Conservation (phyloP, 495 filamentous ascomycete species). For the Tetracladium setigerum region DNA sequence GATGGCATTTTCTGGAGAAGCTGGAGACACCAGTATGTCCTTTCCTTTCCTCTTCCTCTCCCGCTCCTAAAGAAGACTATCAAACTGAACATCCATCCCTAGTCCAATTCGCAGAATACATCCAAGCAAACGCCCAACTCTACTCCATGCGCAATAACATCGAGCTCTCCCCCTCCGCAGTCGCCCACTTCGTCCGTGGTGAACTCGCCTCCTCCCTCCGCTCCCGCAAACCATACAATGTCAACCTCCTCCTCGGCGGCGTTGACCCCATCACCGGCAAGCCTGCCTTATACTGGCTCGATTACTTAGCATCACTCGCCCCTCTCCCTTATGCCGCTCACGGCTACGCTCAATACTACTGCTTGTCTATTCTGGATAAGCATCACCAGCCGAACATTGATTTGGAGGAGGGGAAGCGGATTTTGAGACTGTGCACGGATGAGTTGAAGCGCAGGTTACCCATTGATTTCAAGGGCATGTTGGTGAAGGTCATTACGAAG, state of each 20-base stretch:
- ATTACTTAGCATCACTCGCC: slow-evolving; percentile 87
- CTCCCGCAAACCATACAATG: slow-evolving; percentile 87
- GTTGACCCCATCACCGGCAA: slow-evolving; percentile 80
- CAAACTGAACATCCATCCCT: slow-evolving; percentile 3
- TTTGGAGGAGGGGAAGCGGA: slow-evolving; percentile 79
- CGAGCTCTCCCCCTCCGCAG: slow-evolving; percentile 79
- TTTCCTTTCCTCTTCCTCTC: background rate
- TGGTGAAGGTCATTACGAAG: slow-evolving; percentile 89
- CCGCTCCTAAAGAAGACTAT: background rate
- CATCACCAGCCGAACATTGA: slow-evolving; percentile 92
- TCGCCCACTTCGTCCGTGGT: slow-evolving; percentile 84
- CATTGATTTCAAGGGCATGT: slow-evolving; percentile 94
- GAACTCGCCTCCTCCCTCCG: slow-evolving; percentile 86
- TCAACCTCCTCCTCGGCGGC: slow-evolving; percentile 91
- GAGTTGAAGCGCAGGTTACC: slow-evolving; percentile 93
- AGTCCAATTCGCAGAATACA: slow-evolving; percentile 99
- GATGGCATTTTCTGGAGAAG: slow-evolving; percentile 95
- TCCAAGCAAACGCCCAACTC: slow-evolving; percentile 95
- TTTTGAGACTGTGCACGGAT: slow-evolving; percentile 89
- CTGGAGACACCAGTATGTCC: slow-evolving; percentile 82
- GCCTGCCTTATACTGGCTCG: slow-evolving; percentile 91
- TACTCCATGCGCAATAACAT: slow-evolving; percentile 97
- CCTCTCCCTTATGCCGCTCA: slow-evolving; percentile 91
- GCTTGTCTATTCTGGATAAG: slow-evolving; percentile 92
- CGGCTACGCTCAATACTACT: slow-evolving; percentile 98